phyloP scores from a whole-genome alignment of 208 protist genomes.

The Kentomonas sorsogonicus region DNA sequence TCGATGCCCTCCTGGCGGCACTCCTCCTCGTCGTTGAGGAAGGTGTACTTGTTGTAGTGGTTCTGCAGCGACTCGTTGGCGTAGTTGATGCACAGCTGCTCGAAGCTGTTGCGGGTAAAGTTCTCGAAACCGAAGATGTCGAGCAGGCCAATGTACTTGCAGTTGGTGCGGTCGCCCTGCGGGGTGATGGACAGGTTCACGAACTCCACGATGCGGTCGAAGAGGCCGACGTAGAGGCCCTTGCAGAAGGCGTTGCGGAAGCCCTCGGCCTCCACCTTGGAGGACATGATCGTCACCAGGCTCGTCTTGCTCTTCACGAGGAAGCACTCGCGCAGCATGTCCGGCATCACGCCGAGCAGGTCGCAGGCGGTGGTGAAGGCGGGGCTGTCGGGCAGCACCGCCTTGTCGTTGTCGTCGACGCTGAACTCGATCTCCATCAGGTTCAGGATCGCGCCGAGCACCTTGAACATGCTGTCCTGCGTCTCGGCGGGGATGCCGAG shows the following conservation, averaged over 20 bases:
- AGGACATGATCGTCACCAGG: constrained; percentile 73
- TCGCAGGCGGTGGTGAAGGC: constrained; percentile 38
- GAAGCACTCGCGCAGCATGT: constrained; percentile 59
- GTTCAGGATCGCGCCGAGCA: constrained; percentile 90
- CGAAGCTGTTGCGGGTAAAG: constrained; percentile 94
- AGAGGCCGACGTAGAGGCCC: constrained; percentile 83
- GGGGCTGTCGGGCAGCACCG: constrained; percentile 33
- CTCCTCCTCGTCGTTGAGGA: constrained; percentile 92
- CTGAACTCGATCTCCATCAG: constrained; percentile 90
- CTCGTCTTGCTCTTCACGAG: constrained; percentile 70
- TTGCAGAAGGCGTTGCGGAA: constrained; percentile 88
- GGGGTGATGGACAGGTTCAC: constrained; percentile 77
- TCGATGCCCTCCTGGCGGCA: constrained; percentile 80
- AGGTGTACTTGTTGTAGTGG: constrained; percentile 96
- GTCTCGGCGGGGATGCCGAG: constrained; percentile 53
- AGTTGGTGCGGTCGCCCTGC: constrained; percentile 33
- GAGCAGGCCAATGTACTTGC: constrained; percentile 92
- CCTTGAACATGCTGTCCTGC: constrained; percentile 75
- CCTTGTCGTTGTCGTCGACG: constrained; percentile 74
- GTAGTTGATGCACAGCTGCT: constrained; percentile 98
- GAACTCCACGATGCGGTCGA: constrained; percentile 83
- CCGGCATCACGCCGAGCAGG: constrained; percentile 64
- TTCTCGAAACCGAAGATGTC: constrained; percentile 97
- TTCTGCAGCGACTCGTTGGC: constrained; percentile 97
- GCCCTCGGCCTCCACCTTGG: constrained; percentile 67